Evolutionary conservation across 2,329 filamentous ascomycete species (phyloP), one percentile per base, ranked within the genome.

Genomic region (Rhynchosporium secalis): DNA sequence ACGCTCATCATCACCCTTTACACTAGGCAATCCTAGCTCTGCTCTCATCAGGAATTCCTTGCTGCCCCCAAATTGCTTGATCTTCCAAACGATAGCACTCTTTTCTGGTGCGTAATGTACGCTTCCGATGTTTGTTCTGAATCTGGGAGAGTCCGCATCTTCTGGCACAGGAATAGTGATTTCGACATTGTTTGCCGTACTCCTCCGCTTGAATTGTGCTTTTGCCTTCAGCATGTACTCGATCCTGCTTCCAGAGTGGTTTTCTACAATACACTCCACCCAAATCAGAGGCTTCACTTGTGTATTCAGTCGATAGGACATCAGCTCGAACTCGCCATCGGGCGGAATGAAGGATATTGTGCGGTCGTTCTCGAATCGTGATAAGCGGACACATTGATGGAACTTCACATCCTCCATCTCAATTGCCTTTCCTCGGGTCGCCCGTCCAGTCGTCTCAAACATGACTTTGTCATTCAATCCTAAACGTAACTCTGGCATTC

Each of bases 351-450:
- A 99, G 75, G 92, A 96, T 78, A 99, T 99, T 43, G 95, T 99
- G 64, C 95, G 84, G 80, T 99, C 95, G 77, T 98, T 99, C 77
- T 99, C 95, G 78, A 99, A 99, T 69, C 95, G 86, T 54, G 92
- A 96, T 68, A 99, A 83, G 66, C 95, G 87, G 67, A 99, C 95
- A 74, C 95, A 99, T 77, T 99, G 95, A 78, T 99, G 95, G 77
- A 99, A 99, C 74, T 99, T 99, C 77, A 99, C 95, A 71, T 99
- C 95, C 74, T 99, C 95, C 95, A 99, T 99, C 79, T 99, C 95
- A 67, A 99, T 95, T 9, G 95, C 91, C 78, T 99, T 99, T 64
- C 95, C 95, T 72, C 95, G 82, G 46, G 94, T 98, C 15, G 94
- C 92, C 65, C 95, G 85, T 33, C 95, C 95, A 0, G 95, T 99